Conservation (phyloP, 768 basidiomycete genomes). For the Daedaleopsis nitida region DNA sequence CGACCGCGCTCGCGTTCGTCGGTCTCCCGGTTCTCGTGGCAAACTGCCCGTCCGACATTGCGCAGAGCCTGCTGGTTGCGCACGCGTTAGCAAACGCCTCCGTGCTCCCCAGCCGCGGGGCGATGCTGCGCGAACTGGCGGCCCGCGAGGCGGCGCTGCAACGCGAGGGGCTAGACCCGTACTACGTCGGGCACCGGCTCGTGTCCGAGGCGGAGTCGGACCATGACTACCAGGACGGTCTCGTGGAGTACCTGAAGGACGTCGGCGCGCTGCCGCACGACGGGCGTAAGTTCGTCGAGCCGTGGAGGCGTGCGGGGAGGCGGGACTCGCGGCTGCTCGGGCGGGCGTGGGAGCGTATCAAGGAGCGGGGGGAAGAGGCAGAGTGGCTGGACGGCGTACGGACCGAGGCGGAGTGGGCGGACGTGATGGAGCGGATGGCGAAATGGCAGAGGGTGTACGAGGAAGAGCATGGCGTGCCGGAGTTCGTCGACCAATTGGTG, state of each 20-base stretch:
- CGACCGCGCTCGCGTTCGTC: slow-evolving; percentile 56
- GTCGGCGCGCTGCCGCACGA: slow-evolving; percentile 39
- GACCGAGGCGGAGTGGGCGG: slow-evolving; percentile 54
- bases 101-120: slow-evolving; percentile 42
- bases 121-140: slow-evolving; percentile 43
- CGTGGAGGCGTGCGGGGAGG: slow-evolving; percentile 45
- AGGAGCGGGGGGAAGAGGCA: slow-evolving; percentile 39
- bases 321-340: slow-evolving; percentile 37
- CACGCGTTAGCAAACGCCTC: slow-evolving; percentile 46
- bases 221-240: slow-evolving; percentile 36
- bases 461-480: slow-evolving; percentile 26
- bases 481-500: background rate
- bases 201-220: slow-evolving; percentile 29
- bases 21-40: slow-evolving; percentile 51
- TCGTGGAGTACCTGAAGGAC: slow-evolving; percentile 33
- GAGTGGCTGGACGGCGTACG: slow-evolving; percentile 51
- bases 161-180: slow-evolving; percentile 50
- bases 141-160: slow-evolving; percentile 42
- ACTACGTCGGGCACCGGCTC: slow-evolving; percentile 49
- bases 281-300: slow-evolving; percentile 49
- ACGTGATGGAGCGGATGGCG: slow-evolving; percentile 48
- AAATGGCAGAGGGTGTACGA: slow-evolving; percentile 60
- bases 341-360: slow-evolving; percentile 48
- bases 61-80: slow-evolving; percentile 50
- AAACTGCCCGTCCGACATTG: slow-evolving; percentile 51